These are phyloP conservation scores for Zoysia japonica DNA, from an alignment of 176 grass and related monocot species.

Conservation along the genomic window DNA sequence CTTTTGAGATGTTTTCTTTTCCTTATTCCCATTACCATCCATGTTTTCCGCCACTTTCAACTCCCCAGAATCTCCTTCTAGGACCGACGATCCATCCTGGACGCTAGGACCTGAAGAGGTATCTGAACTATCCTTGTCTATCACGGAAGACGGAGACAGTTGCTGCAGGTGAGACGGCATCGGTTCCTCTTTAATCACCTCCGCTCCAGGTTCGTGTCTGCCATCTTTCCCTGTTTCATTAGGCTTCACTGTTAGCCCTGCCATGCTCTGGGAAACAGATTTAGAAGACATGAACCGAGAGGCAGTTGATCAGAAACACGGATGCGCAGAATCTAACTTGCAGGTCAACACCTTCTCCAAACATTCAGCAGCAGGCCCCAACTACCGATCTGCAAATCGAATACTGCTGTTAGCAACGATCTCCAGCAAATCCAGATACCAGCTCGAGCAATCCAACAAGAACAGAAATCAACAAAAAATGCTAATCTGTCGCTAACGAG, in stretches of 20 bases:
- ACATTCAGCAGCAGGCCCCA: neutral
- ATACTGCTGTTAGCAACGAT: constrained; percentile 3
- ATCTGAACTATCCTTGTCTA: constrained; percentile 48
- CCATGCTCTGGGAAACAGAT: constrained; percentile 26
- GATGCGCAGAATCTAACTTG: neutral
- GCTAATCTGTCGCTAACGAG: neutral
- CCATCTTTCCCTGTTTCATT: constrained; percentile 40
- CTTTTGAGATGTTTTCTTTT: constrained; percentile 73
- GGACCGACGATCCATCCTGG: constrained; percentile 26
- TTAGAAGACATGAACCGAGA: constrained; percentile 35
- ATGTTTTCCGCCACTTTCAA: constrained; percentile 42
- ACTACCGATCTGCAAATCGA: constrained; percentile 38
- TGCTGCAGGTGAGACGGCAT: constrained; percentile 34
- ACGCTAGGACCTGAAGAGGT: constrained; percentile 28
- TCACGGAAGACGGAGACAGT: constrained; percentile 32
- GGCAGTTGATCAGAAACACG: constrained; percentile 25
- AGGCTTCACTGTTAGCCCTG: constrained; percentile 13
- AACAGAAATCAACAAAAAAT: constrained; percentile 5
- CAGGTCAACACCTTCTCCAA: constrained; percentile 20
- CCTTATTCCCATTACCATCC: constrained; percentile 55
- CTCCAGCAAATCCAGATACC: constrained; percentile 19
- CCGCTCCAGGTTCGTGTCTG: constrained; percentile 17
- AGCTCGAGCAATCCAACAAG: neutral
- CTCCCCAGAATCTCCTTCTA: constrained; percentile 50
- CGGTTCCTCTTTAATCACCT: constrained; percentile 14